Evolutionary conservation across 345 rosid genomes (phyloP), one percentile per base, ranked within the genome.

Genomic region (Eucalyptus melliodora): DNA sequence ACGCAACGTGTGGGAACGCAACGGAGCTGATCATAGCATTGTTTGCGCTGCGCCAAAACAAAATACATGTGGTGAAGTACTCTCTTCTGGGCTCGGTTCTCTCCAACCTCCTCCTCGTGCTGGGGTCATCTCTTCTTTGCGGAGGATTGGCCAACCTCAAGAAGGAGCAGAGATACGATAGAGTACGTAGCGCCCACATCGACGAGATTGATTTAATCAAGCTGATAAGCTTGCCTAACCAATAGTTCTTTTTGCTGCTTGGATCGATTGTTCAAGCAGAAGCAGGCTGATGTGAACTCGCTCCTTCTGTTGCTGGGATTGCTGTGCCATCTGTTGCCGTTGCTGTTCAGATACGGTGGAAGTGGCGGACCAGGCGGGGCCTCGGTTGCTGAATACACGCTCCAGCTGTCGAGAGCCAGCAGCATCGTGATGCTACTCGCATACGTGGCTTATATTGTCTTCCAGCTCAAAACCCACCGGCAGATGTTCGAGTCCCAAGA

Each of bases 1-100:
- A 96, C 90, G 99, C 99, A 89, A 97, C 99, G 23, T 97, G 99
- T 87, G 99, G 99, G 11, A 97, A 97, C 91, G 99, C 97, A 56
- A 95, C 98, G 24, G 99, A 97, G 93, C 89, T 96, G 92, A 97
- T 97, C 90, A 97, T 97, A 91, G 97, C 99, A 49, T n/a, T 97
- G 30, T 90, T 96, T 60, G 99, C 99, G 67, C 96, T 97, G 16
- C 89, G 92, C 92, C 94, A 93, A 88, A 91, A 91, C 90, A 97
- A 97, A 90, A 95, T 97, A 81, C 92, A 92, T 83, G 97, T 97
- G 42, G 92, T 97, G 81, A 97, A 97, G 92, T 95, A 94, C 87
- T 96, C 99, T 4, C 95, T 97, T 6, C 89, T 97, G 93, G 99
- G 99, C 88, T 97, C 99, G 67, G 92, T 97, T 37, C 93, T 97